Evolutionary conservation across 2,329 filamentous ascomycete species (phyloP).

Genomic region (Colletotrichum zoysiae): DNA sequence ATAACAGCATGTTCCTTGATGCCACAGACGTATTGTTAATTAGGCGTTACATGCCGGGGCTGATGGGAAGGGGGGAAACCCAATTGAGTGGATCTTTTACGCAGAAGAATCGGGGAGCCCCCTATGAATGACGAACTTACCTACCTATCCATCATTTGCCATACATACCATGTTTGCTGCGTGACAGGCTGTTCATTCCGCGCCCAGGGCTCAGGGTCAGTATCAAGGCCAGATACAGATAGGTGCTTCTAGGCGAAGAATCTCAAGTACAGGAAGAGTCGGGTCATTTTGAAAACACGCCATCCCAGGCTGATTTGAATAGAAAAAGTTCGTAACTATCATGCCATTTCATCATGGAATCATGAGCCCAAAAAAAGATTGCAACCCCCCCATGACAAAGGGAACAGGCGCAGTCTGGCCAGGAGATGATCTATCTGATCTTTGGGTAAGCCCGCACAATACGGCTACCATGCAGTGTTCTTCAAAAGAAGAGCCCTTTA

Average conservation of each 20-base stretch:
- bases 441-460: constrained; percentile 26
- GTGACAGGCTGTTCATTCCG: not conserved
- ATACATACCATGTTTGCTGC: not conserved
- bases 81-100: constrained; percentile 5
- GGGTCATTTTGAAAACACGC: not conserved
- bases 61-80: constrained; percentile 6
- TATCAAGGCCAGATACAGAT: not conserved
- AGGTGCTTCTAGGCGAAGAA: not conserved
- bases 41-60: constrained; percentile 22
- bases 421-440: constrained; percentile 43
- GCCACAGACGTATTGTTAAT: constrained; percentile 5
- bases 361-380: constrained; percentile 42
- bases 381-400: constrained; percentile 37
- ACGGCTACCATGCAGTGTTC: constrained; percentile 38
- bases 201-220: not conserved
- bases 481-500: constrained; percentile 26
- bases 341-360: constrained; percentile 45
- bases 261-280: not conserved
- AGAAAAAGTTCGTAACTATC: constrained; percentile 42
- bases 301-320: constrained; percentile 1
- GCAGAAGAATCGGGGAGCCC: not conserved
- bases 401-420: constrained; percentile 42
- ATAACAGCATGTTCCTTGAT: not conserved
- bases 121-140: constrained; percentile 25
- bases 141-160: constrained; percentile 1